phyloP scores from a whole-genome alignment of 2,329 filamentous ascomycete genomes.

The Pseudogymnoascus pannorum region DNA sequence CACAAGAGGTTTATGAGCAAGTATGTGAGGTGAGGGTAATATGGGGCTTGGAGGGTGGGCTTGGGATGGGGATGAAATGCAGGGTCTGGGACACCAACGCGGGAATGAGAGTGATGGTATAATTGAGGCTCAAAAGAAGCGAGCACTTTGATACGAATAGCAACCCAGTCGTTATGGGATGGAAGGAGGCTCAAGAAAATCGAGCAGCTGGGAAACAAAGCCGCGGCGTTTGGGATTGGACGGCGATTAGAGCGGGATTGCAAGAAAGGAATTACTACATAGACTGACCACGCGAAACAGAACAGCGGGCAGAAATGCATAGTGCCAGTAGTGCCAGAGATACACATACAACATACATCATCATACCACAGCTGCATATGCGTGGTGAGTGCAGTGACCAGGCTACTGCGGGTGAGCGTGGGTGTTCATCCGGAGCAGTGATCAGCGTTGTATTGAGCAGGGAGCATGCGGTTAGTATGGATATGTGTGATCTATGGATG shows the following conservation, averaged over 20 bases:
- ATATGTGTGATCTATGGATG: background rate
- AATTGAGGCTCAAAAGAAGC: background rate
- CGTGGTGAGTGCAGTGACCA: background rate
- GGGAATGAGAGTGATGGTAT: background rate
- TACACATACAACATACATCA: background rate
- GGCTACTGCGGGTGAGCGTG: background rate
- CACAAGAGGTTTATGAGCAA: conserved; percentile 88
- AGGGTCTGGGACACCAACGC: background rate
- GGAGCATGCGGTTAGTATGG: background rate
- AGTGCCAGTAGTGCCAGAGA: background rate
- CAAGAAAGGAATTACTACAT: background rate
- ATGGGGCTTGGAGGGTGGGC: background rate
- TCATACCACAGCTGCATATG: background rate
- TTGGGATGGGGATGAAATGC: background rate
- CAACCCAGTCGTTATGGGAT: background rate
- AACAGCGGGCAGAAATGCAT: background rate
- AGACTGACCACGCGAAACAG: background rate
- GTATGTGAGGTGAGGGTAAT: conserved; percentile 26
- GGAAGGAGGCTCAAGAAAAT: background rate
- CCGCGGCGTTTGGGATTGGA: background rate
- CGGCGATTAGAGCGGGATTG: background rate
- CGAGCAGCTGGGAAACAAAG: background rate
- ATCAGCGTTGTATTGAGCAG: background rate
- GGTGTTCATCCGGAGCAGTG: background rate
- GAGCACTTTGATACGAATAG: background rate